Conservation (phyloP, 805 yeast genomes). For the Ogataea ganodermae region DNA sequence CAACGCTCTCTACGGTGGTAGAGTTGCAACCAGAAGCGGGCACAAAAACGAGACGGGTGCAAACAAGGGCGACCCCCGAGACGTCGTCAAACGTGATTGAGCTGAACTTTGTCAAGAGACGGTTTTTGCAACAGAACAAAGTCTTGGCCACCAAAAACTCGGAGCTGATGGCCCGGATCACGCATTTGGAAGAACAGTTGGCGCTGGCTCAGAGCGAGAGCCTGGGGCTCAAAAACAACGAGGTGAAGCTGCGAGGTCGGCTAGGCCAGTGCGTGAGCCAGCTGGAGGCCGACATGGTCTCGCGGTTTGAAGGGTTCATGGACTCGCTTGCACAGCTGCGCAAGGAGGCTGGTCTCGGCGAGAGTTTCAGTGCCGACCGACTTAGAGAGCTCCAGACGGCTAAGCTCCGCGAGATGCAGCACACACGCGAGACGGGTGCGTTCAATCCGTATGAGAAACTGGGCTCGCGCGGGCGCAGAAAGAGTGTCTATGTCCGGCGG, state of each 20-base stretch:
- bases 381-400: slow-evolving; percentile 12
- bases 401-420: slow-evolving; percentile 13
- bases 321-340: slow-evolving; percentile 16
- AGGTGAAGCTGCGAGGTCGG: slow-evolving; percentile 19
- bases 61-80: slow-evolving; percentile 14
- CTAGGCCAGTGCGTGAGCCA: slow-evolving; percentile 9
- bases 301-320: slow-evolving; percentile 16
- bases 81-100: slow-evolving; percentile 16
- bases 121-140: slow-evolving; percentile 50
- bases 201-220: slow-evolving; percentile 27
- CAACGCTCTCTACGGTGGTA: slow-evolving; percentile 10
- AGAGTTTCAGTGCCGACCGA: neutral
- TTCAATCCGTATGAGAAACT: slow-evolving; percentile 7
- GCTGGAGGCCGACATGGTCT: slow-evolving; percentile 15
- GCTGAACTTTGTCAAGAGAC: slow-evolving; percentile 22
- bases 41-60: neutral
- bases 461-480: slow-evolving; percentile 7
- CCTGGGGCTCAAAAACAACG: slow-evolving; percentile 28
- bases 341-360: slow-evolving; percentile 9
- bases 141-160: slow-evolving; percentile 63
- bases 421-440: slow-evolving; percentile 7
- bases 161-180: slow-evolving; percentile 49
- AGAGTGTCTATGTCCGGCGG: slow-evolving; percentile 1
- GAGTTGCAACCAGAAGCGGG: slow-evolving; percentile 4
- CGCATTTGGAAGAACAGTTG: slow-evolving; percentile 53